Evolutionary conservation across 1,139 yeast genomes (phyloP).

Genomic region (Suhomyces chickasaworum): DNA sequence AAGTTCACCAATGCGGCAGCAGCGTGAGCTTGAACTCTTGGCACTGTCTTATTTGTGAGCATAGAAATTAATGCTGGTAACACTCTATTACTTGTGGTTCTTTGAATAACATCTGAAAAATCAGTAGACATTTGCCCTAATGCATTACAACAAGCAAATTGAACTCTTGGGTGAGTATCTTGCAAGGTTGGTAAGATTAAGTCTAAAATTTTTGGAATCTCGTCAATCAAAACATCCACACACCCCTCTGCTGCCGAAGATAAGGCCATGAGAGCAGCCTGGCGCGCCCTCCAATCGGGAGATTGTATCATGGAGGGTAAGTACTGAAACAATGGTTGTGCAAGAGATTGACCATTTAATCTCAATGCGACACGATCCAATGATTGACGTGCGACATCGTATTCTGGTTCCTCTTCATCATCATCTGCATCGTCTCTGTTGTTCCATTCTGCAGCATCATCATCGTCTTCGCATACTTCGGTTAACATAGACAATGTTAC

Average conservation of each 20-base stretch:
- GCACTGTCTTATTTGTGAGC: slow-evolving; percentile 69
- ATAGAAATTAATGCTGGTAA: slow-evolving; percentile 87
- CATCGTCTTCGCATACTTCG: slow-evolving; percentile 87
- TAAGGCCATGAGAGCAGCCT: slow-evolving; percentile 95
- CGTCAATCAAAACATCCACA: slow-evolving; percentile 80
- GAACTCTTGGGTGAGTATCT: slow-evolving; percentile 91
- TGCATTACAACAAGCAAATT: slow-evolving; percentile 96
- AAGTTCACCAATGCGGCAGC: slow-evolving; percentile 98
- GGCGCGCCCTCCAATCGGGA: slow-evolving; percentile 87
- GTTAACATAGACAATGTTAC: slow-evolving; percentile 85
- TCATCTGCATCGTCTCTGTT: slow-evolving; percentile 75
- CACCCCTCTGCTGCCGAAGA: slow-evolving; percentile 98
- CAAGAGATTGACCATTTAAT: slow-evolving; percentile 80
- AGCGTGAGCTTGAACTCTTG: slow-evolving; percentile 96
- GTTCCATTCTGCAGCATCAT: slow-evolving; percentile 85
- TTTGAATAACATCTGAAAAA: slow-evolving; percentile 86
- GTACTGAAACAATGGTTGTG: slow-evolving; percentile 83
- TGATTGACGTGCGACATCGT: slow-evolving; percentile 91
- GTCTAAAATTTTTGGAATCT: slow-evolving; percentile 78
- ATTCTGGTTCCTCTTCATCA: slow-evolving; percentile 85
- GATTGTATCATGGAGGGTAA: slow-evolving; percentile 82
- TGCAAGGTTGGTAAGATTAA: slow-evolving; percentile 79
- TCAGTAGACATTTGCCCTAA: slow-evolving; percentile 98
- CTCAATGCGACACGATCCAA: slow-evolving; percentile 85
- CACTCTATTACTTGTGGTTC: slow-evolving; percentile 73